Percentiles rank a stretch among this genome's conserved stretches.
These are phyloP conservation scores for Paracamarosporium sp. DNA, from an alignment of 2,329 filamentous ascomycete genomes.

Conservation along the genomic window DNA sequence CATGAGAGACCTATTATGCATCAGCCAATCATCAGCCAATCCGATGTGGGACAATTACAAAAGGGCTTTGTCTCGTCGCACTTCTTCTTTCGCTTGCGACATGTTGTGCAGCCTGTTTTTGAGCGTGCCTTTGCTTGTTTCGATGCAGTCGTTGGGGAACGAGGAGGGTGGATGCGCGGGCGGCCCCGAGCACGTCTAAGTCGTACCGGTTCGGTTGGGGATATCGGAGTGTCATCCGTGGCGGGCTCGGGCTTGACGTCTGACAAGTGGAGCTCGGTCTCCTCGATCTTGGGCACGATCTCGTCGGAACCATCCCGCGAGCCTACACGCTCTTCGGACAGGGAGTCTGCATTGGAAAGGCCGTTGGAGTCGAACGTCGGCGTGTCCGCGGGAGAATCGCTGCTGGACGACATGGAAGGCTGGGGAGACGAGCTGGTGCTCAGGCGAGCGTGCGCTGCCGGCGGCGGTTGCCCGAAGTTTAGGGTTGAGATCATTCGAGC, in stretches of 20 bases:
- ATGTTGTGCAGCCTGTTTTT: conserved; percentile 66
- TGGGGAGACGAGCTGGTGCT: conserved; percentile 50
- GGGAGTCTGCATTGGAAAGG: conserved; percentile 30
- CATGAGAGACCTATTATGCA: conserved; percentile 74
- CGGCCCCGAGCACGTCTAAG: conserved; percentile 67
- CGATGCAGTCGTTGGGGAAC: conserved; percentile 62
- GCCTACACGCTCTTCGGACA: conserved; percentile 32
- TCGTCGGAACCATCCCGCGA: conserved; percentile 38
- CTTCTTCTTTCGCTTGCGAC: conserved; percentile 67
- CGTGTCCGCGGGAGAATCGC: conserved; percentile 47
- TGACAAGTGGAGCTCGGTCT: conserved; percentile 54
- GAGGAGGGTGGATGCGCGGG: conserved; percentile 79
- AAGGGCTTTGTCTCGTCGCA: conserved; percentile 59
- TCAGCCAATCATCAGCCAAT: conserved; percentile 24
- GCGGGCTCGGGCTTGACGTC: conserved; percentile 44
- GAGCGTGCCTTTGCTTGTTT: conserved; percentile 79
- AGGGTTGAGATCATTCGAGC: conserved; percentile 45
- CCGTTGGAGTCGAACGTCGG: conserved; percentile 42
- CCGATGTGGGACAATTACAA: conserved; percentile 39
- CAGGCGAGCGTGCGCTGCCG: conserved; percentile 39
- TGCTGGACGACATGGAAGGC: conserved; percentile 49
- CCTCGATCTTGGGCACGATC: conserved; percentile 62
- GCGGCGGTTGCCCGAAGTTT: conserved; percentile 43
- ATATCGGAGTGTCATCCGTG: conserved; percentile 39
- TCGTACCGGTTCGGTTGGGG: conserved; percentile 44